A percentile compares a stretch with the other conserved stretches of the same genome.
Conservation (phyloP, 805 yeast species). For the Kluyveromyces wickerhamii region DNA sequence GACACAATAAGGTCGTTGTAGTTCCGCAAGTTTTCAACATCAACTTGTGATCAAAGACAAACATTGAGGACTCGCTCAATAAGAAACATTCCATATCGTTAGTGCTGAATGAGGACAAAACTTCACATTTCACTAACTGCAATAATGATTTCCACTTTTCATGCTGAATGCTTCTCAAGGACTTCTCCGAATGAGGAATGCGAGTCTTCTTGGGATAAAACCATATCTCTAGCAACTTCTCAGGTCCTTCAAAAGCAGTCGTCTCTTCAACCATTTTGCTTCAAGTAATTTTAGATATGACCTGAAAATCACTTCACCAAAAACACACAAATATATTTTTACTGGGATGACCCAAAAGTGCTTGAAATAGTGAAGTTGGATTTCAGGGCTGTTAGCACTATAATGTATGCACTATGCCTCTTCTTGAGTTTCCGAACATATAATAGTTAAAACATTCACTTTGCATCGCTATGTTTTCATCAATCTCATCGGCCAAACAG, state of each 20-base stretch:
- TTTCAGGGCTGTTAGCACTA: too few relatives aligned
- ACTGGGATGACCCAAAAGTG: too few relatives aligned
- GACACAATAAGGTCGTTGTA: slow-evolving; percentile 77
- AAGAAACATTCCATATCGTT: slow-evolving; percentile 69
- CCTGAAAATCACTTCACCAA: too few relatives aligned
- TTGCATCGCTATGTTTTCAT: too few relatives aligned
- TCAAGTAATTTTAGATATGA: too few relatives aligned
- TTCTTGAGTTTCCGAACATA: too few relatives aligned
- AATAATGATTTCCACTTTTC: slow-evolving; percentile 63
- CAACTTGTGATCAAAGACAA: slow-evolving; percentile 79
- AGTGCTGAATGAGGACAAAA: slow-evolving; percentile 70
- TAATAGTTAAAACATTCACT: too few relatives aligned
- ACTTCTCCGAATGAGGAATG: slow-evolving; percentile 33
- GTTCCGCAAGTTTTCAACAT: slow-evolving; percentile 95
- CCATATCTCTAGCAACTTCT: slow-evolving; percentile 88
- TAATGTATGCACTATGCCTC: too few relatives aligned
- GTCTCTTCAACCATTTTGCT: background rate
- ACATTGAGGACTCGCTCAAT: slow-evolving; percentile 81
- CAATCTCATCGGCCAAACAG: too few relatives aligned
- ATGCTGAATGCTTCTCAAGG: slow-evolving; percentile 57
- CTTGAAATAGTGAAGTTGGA: too few relatives aligned
- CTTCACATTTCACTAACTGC: slow-evolving; percentile 80
- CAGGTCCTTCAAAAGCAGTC: slow-evolving; percentile 87
- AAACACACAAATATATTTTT: too few relatives aligned
- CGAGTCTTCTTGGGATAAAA: slow-evolving; percentile 46